Conservation (phyloP, 768 basidiomycete species). For the Xanthoconium stramineum region DNA sequence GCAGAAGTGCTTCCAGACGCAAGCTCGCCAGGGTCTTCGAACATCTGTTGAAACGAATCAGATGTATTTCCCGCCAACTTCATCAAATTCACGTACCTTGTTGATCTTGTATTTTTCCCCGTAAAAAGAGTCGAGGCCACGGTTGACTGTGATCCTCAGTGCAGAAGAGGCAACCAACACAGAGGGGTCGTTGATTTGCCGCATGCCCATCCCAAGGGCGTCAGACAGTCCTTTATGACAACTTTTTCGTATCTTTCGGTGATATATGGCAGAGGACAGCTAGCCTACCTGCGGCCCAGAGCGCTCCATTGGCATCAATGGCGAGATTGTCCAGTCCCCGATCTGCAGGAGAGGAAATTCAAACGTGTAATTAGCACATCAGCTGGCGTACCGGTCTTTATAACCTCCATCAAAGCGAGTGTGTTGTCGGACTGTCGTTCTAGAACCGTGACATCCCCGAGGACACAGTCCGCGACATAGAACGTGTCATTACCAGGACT, state of each 20-base stretch:
- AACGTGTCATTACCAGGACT: slow-evolving; percentile 51
- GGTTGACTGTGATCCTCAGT: slow-evolving; percentile 52
- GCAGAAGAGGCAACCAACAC: slow-evolving; percentile 46
- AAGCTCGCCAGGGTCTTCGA: slow-evolving; percentile 63
- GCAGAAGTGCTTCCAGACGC: slow-evolving; percentile 56
- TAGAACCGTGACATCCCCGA: slow-evolving; percentile 48
- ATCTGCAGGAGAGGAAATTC: slow-evolving; percentile 33
- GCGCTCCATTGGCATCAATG: slow-evolving; percentile 53
- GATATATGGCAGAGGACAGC: background rate
- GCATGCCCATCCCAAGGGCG: slow-evolving; percentile 28
- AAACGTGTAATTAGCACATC: background rate
- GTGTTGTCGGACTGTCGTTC: slow-evolving; percentile 59
- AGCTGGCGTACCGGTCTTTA: slow-evolving; percentile 45
- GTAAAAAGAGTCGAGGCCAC: slow-evolving; percentile 47
- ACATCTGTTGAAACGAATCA: slow-evolving; percentile 41
- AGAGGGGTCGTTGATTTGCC: slow-evolving; percentile 44
- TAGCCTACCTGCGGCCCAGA: slow-evolving; percentile 59
- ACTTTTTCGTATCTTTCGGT: background rate
- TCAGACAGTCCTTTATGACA: slow-evolving; percentile 41
- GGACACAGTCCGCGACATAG: slow-evolving; percentile 51
- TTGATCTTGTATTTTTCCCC: slow-evolving; percentile 59
- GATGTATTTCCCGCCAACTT: background rate
- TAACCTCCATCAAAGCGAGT: slow-evolving; percentile 50
- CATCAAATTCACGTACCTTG: slow-evolving; percentile 40
- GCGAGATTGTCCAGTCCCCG: slow-evolving; percentile 58